Percentiles rank a stretch among this genome's conserved stretches.
Evolutionary conservation across 331 rosid species (phyloP).

Genomic region (Quercus lobata): DNA sequence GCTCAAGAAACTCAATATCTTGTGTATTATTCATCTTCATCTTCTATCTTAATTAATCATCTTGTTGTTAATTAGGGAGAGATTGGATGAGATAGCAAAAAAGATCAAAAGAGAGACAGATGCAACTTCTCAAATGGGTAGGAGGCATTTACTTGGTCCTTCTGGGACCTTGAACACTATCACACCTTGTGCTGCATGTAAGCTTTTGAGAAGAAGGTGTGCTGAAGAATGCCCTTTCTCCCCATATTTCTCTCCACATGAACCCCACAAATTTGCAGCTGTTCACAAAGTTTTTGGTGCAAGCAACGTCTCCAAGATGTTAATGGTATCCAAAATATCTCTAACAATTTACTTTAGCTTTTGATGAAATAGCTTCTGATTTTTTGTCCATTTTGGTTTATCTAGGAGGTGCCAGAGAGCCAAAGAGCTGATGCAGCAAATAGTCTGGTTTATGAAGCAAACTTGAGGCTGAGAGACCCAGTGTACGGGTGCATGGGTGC

Average conservation of each 20-base stretch:
- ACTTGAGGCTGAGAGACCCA: conserved; percentile 82
- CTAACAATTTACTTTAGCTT: not conserved
- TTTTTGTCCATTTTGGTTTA: not conserved
- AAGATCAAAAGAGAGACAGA: conserved; percentile 36
- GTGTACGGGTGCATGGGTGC: conserved; percentile 95
- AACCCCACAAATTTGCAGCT: conserved; percentile 84
- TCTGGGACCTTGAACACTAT: conserved; percentile 69
- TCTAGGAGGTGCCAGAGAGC: conserved; percentile 71
- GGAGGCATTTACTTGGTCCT: conserved; percentile 44
- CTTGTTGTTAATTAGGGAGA: conserved; percentile 39
- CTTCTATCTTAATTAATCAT: not conserved
- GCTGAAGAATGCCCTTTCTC: conserved; percentile 95
- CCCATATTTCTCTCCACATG: conserved; percentile 91
- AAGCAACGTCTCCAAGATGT: conserved; percentile 95
- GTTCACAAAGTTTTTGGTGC: conserved; percentile 96
- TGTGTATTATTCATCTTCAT: not conserved
- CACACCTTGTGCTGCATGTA: conserved; percentile 97
- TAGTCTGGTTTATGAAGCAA: conserved; percentile 87
- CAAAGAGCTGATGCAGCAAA: conserved; percentile 92
- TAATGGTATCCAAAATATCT: conserved; percentile 41
- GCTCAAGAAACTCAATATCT: not conserved
- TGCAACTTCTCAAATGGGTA: conserved; percentile 52
- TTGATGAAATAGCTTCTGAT: not conserved
- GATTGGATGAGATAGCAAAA: conserved; percentile 55
- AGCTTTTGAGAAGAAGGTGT: conserved; percentile 90